A percentile compares a stretch with the other conserved stretches of the same genome.
phyloP scores from a whole-genome alignment of 768 basidiomycete species.

The Lentinus tigrinus region DNA sequence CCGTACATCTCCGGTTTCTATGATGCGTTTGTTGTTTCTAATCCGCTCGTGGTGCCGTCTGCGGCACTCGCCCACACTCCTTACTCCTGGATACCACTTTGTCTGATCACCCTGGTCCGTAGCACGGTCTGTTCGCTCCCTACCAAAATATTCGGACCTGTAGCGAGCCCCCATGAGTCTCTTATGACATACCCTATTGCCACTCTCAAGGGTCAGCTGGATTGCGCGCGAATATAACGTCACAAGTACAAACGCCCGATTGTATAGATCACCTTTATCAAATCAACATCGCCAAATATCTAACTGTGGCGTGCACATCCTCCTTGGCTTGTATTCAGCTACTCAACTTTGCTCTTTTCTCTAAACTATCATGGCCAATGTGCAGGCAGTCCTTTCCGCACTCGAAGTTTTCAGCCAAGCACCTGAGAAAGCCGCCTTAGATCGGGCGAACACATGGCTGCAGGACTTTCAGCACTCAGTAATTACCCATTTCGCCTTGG shows the following conservation, averaged over 20 bases:
- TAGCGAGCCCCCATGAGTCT: conserved; percentile 24
- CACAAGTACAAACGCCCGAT: background rate
- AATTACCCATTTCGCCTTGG: conserved; percentile 76
- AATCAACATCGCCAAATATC: conserved; percentile 31
- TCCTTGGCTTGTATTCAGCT: background rate
- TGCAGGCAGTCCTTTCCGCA: conserved; percentile 72
- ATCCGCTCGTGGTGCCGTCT: conserved; percentile 24
- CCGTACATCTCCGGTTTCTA: conserved; percentile 38
- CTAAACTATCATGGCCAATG: conserved; percentile 52
- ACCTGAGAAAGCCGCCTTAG: conserved; percentile 80
- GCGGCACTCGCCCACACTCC: conserved; percentile 51
- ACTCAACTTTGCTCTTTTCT: conserved; percentile 13
- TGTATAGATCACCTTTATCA: conserved; percentile 4
- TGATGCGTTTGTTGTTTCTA: conserved; percentile 21
- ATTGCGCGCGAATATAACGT: background rate
- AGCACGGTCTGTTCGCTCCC: conserved; percentile 22
- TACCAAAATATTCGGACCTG: conserved; percentile 23
- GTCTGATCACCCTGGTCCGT: conserved; percentile 23
- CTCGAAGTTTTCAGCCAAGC: conserved; percentile 77
- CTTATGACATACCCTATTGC: conserved; percentile 30
- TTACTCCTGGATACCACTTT: conserved; percentile 32
- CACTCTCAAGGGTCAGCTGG: background rate
- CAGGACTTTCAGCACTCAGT: conserved; percentile 99
- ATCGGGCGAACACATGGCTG: conserved; percentile 91
- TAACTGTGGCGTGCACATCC: conserved; percentile 7